These are phyloP conservation scores for Fusarium albidum DNA, from an alignment of 2,329 filamentous ascomycete species.

Conservation along the genomic window DNA sequence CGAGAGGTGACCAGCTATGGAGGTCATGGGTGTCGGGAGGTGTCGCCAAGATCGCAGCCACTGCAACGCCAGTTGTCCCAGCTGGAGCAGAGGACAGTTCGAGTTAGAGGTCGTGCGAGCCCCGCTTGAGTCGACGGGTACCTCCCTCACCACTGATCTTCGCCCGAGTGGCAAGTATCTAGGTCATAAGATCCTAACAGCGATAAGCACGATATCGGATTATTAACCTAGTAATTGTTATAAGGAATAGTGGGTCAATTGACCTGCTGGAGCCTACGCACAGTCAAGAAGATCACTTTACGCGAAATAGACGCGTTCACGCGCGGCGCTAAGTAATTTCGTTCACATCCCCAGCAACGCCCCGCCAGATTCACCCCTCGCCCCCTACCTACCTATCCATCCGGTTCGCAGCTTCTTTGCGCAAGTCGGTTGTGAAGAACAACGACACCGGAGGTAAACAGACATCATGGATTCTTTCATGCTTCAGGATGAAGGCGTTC, in stretches of 20 bases:
- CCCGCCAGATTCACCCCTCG: slow-evolving; percentile 31
- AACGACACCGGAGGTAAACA: slow-evolving; percentile 16
- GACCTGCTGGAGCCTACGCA: too few species aligned
- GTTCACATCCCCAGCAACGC: slow-evolving; percentile 25
- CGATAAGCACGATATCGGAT: too few species aligned
- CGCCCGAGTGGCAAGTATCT: too few species aligned
- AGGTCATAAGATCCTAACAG: too few species aligned
- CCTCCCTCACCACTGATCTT: too few species aligned
- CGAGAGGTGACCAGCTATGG: not conserved
- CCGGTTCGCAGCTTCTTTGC: slow-evolving; percentile 13
- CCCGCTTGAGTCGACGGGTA: too few species aligned
- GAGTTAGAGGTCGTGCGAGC: too few species aligned
- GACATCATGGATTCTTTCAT: slow-evolving; percentile 74
- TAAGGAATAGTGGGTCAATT: too few species aligned
- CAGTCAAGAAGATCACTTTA: too few species aligned
- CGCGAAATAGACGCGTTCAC: slow-evolving; percentile 36
- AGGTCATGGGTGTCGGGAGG: slow-evolving; percentile 7
- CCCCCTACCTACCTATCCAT: slow-evolving; percentile 6
- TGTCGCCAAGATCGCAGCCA: slow-evolving; percentile 4
- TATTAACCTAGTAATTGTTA: too few species aligned
- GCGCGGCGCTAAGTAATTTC: slow-evolving; percentile 29
- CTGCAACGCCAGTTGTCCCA: too few species aligned
- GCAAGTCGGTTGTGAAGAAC: slow-evolving; percentile 12
- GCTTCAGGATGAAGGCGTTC: slow-evolving; percentile 84
- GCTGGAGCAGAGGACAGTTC: too few species aligned